Percentiles rank a stretch among this genome's conserved stretches.
Evolutionary conservation across 2,329 filamentous ascomycete species (phyloP).

Genomic region (Aspergillus caelatus): DNA sequence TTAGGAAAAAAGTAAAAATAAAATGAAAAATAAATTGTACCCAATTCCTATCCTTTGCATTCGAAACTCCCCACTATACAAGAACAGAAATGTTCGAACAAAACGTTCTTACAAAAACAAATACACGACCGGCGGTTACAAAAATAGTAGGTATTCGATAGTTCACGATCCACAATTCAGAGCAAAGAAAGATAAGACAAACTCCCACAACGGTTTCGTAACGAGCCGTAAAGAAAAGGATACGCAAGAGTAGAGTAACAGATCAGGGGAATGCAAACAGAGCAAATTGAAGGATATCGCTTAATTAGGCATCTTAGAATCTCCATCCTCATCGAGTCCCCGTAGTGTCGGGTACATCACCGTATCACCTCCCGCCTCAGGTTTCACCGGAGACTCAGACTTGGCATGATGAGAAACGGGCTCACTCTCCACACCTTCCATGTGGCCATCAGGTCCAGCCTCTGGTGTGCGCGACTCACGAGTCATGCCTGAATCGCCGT

Average conservation of each 20-base stretch:
- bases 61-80: neutral
- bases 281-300: conserved; percentile 19
- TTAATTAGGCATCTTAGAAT: conserved; percentile 39
- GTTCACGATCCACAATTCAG: neutral
- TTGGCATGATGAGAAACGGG: conserved; percentile 43
- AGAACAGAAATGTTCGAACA: neutral
- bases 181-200: conserved; percentile 10
- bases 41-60: neutral
- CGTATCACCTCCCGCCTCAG: conserved; percentile 27
- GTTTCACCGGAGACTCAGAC: conserved; percentile 21
- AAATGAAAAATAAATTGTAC: neutral
- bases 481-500: conserved; percentile 21
- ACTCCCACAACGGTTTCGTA: conserved; percentile 9
- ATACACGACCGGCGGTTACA: conserved; percentile 1
- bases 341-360: conserved; percentile 38
- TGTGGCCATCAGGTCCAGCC: conserved; percentile 24
- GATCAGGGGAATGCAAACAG: conserved; percentile 12
- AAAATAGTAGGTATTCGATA: neutral
- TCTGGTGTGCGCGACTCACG: conserved; percentile 21
- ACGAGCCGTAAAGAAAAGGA: conserved; percentile 6
- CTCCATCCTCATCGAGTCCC: conserved; percentile 38
- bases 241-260: neutral
- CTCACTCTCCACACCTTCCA: conserved; percentile 42
- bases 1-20: neutral
- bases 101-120: neutral